Percentiles rank a stretch among this genome's conserved stretches.
These are phyloP conservation scores for Fusarium nematophilum DNA, from an alignment of 2,329 filamentous ascomycete genomes.

Conservation along the genomic window DNA sequence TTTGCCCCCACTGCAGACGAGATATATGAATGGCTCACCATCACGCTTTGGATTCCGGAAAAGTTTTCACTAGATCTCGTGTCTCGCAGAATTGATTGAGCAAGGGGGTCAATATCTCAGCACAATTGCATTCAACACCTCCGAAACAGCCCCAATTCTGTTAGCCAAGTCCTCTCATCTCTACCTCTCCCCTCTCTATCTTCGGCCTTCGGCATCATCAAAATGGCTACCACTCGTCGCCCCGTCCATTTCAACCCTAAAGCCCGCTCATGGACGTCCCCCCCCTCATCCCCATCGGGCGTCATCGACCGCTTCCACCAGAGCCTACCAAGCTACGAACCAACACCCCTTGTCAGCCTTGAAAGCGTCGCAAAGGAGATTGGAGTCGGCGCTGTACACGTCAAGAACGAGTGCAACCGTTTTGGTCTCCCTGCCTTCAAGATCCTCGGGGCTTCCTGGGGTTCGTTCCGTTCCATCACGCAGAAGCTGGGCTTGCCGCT, in stretches of 20 bases:
- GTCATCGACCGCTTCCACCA: constrained; percentile 63
- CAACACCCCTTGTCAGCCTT: constrained; percentile 65
- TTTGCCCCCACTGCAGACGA: not conserved
- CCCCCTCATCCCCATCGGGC: constrained; percentile 12
- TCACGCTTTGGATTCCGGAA: too few species aligned
- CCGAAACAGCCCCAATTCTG: not conserved
- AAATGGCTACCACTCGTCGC: constrained; percentile 37
- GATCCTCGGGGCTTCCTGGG: constrained; percentile 83
- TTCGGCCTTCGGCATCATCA: too few species aligned
- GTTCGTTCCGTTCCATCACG: constrained; percentile 68
- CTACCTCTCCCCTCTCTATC: not conserved
- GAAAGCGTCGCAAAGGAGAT: constrained; percentile 66
- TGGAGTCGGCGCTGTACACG: constrained; percentile 65
- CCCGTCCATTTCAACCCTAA: constrained; percentile 40
- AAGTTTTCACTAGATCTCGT: too few species aligned
- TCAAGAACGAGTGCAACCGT: constrained; percentile 78
- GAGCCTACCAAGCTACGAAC: constrained; percentile 65
- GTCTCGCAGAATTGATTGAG: too few species aligned
- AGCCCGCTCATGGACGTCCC: constrained; percentile 28
- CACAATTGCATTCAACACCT: too few species aligned
- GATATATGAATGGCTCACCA: too few species aligned
- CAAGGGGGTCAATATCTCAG: too few species aligned
- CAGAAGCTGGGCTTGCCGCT: constrained; percentile 56
- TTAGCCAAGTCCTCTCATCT: too few species aligned
- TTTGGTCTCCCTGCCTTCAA: constrained; percentile 81